Base-by-base conservation (phyloP, 495 filamentous ascomycete species). In the Aspergillus heteromorphus region DNA sequence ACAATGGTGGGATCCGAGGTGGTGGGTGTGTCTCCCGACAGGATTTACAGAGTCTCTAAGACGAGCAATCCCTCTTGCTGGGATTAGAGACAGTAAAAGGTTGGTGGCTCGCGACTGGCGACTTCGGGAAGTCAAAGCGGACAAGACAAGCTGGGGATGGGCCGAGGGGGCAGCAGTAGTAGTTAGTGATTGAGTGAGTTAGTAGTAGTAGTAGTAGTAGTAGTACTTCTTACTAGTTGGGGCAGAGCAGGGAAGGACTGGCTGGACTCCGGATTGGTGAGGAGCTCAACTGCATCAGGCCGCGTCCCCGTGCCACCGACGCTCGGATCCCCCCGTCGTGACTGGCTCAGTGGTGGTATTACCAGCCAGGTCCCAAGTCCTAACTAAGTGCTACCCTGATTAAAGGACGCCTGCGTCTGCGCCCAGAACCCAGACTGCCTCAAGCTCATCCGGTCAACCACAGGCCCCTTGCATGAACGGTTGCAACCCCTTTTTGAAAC, bases 231-330 rank as follows among this genome's bases (percentile, higher is more conserved):
- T n/a, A n/a, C n/a, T n/a, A n/a, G n/a, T n/a, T n/a, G n/a, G n/a
- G n/a, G n/a, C n/a, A n/a, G n/a, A n/a, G n/a, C n/a, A n/a, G n/a
- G n/a, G n/a, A n/a, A 38, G n/a, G 13, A n/a, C 11, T 14, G 34
- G 34, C 8, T 1, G 14, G 30, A 13, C 30, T 13, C 6, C 34
- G 34, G 34, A 38, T 38, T 38, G 34, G 34, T 38, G 34, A 38
- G 34, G 34, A 38, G 34, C 34, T 38, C 34, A 38, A 38, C 42
- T 45, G 42, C 42, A 45, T 27, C 13, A 49, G 45, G 45, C 19
- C 49, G 49, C 19, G 23, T 42, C 17, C 49, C 40, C 49, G 49
- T 41, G 25, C 40, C 40, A 52, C 40, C 25, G 19, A 40, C 23
- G 40, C 40, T 43, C 18, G 41, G 38, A 42, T 41, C 49, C 38